phyloP scores from a whole-genome alignment of 2,329 filamentous ascomycete species.

The Ascochyta pisi region DNA sequence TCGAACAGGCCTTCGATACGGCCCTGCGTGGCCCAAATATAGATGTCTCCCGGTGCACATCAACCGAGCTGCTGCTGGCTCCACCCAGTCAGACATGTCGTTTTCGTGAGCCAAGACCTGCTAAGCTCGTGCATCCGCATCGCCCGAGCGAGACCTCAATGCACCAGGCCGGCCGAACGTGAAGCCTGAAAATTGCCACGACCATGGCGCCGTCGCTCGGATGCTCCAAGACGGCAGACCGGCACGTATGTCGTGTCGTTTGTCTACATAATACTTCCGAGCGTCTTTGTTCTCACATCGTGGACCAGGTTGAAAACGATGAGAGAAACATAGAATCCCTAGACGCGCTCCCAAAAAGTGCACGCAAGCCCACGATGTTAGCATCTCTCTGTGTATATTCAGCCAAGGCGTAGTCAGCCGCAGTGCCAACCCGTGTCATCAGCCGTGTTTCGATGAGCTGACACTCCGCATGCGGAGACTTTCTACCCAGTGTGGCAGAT shows the following conservation, averaged over 20 bases:
- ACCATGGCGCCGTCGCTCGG: background rate
- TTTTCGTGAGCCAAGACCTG: background rate
- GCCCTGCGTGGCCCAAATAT: conserved; percentile 9
- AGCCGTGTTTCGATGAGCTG: background rate
- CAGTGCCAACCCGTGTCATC: background rate
- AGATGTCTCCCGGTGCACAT: conserved; percentile 13
- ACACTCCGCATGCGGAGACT: background rate
- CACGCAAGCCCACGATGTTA: background rate
- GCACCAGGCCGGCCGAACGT: too few relatives aligned
- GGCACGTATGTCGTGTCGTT: background rate
- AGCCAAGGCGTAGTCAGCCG: too few relatives aligned
- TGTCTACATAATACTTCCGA: background rate
- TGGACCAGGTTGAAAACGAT: background rate
- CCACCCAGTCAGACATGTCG: background rate
- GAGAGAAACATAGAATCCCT: background rate
- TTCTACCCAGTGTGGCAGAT: background rate
- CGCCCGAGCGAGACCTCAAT: background rate
- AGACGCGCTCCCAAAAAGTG: background rate
- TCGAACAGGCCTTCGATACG: conserved; percentile 3
- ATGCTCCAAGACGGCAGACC: background rate
- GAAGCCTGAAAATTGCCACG: background rate
- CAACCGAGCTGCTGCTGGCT: conserved; percentile 2
- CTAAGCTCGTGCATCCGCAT: background rate
- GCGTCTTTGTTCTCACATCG: too few relatives aligned
- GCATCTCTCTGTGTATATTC: background rate